Base-by-base conservation (phyloP, 192 early-diverging fungal species). In the Funneliformis mosseae region DNA sequence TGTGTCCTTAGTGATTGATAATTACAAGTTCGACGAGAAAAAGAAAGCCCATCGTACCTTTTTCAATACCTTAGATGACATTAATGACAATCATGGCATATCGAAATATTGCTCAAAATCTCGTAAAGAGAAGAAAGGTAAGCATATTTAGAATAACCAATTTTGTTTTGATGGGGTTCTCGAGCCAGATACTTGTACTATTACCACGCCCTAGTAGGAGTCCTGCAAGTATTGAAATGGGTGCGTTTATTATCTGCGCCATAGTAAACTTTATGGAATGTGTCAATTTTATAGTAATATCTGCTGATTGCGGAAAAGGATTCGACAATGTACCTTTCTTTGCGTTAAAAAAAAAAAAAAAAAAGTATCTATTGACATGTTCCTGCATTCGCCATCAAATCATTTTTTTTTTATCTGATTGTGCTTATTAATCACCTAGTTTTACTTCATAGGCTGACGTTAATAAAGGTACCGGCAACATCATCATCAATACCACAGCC, bases 171-270 rank as follows among this genome's bases (percentile, higher is more conserved):
- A 62, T 76, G 59, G 55, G 74, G 74, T 59, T 61, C 23, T 33
- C 61, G n/a, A 60, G 74, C 74, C 74, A 76, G 50, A 14, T 76
- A 14, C n/a, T 76, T 62, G 74, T 76, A 76, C 74, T 59, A 41
- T 60, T 60, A 25, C 16, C 9, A 5, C 50, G 50, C 9, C 28
- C 74, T 76, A 28, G 59, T 76, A 42, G 74, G 74, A 76, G 2
- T 41, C 33, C 1, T 76, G 33, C 74, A 76, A 76, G 74, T 62
- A 76, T 27, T 76, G 74, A 76, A 76, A 60, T 76, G 74, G 74
- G 39, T 76, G 74, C 74, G 74, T 76, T 76, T 76, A 42, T 76
- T 76, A 28, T 8, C 33, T 39, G 33, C 74, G 74, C 39, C 50
- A 42, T 76, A 59, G 74, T 62, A 76, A 76, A 76, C 74, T 62